These are phyloP conservation scores for Helicostylum pulchrum DNA, from an alignment of 192 early-diverging fungal genomes.

Conservation along the genomic window DNA sequence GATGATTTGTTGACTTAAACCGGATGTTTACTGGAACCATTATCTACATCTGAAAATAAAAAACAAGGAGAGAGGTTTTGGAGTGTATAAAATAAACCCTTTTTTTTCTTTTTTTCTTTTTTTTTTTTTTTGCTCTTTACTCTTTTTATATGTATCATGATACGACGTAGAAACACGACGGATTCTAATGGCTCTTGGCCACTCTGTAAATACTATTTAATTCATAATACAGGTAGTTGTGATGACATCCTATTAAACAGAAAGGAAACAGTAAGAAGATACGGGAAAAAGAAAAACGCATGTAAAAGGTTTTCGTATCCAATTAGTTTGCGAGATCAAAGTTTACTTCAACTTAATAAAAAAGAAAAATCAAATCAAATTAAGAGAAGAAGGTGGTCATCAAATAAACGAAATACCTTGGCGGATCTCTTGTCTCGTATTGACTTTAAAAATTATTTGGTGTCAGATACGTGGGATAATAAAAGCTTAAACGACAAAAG, in stretches of 20 bases:
- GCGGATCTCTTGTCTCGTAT: neutral
- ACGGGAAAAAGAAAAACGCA: neutral
- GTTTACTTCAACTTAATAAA: neutral
- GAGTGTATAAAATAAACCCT: conserved; percentile 1
- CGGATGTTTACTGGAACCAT: neutral
- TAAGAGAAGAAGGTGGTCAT: neutral
- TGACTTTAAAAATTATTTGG: neutral
- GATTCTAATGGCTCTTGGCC: neutral
- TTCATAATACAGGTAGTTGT: conserved; percentile 4
- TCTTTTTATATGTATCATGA: neutral
- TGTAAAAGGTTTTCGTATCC: neutral
- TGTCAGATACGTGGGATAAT: too few species aligned
- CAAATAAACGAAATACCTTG: conserved; percentile 1
- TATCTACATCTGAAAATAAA: neutral
- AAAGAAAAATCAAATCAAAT: neutral
- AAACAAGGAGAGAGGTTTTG: neutral
- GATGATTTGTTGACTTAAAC: conserved; percentile 17
- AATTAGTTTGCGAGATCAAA: neutral
- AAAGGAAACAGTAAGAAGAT: neutral
- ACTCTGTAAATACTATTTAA: conserved; percentile 1
- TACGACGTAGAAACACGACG: conserved; percentile 5
- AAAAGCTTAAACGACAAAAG: neutral
- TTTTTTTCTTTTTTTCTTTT: neutral
- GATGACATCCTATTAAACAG: neutral
- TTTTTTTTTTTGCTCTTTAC: neutral